phyloP scores from a whole-genome alignment of 2,329 filamentous ascomycete genomes.

The Fusarium buharicum region DNA sequence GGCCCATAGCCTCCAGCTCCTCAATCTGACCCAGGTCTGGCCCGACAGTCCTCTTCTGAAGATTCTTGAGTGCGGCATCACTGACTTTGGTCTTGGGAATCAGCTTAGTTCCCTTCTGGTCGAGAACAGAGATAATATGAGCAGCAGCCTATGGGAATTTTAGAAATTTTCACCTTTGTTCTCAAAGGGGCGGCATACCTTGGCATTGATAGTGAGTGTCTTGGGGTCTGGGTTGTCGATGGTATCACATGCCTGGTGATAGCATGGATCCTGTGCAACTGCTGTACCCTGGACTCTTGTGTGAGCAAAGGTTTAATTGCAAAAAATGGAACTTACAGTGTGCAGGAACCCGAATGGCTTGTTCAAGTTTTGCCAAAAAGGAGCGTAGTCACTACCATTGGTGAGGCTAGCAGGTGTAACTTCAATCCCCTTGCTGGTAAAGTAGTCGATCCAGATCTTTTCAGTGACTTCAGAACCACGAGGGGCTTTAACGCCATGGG shows the following conservation, averaged over 20 bases:
- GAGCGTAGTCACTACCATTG: slow-evolving; percentile 51
- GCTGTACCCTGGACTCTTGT: slow-evolving; percentile 6
- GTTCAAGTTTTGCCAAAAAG: slow-evolving; percentile 45
- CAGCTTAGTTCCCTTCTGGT: slow-evolving; percentile 38
- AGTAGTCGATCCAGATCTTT: slow-evolving; percentile 42
- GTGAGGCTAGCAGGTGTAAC: slow-evolving; percentile 37
- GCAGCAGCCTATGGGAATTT: slow-evolving; percentile 55
- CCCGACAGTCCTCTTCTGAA: slow-evolving; percentile 22
- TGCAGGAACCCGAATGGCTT: slow-evolving; percentile 40
- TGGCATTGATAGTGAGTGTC: slow-evolving; percentile 44
- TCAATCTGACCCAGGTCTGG: slow-evolving; percentile 43
- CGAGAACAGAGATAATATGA: slow-evolving; percentile 50
- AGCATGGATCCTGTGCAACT: slow-evolving; percentile 42
- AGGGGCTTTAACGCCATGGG: slow-evolving; percentile 43
- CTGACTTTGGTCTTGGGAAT: slow-evolving; percentile 43
- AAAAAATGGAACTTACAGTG: background rate
- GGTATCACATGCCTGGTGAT: slow-evolving; percentile 52
- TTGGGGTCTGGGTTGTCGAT: slow-evolving; percentile 52
- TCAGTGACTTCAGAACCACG: slow-evolving; percentile 44
- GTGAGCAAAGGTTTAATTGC: background rate
- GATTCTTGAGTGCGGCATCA: slow-evolving; percentile 18
- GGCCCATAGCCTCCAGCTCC: slow-evolving; percentile 50
- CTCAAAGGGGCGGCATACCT: slow-evolving; percentile 13
- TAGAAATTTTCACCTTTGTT: background rate
- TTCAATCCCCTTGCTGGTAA: slow-evolving; percentile 48